Percentiles rank a stretch among this genome's conserved stretches.
Evolutionary conservation across 352 stramenopile genomes (phyloP).

Genomic region (Globisporangium spiculum): DNA sequence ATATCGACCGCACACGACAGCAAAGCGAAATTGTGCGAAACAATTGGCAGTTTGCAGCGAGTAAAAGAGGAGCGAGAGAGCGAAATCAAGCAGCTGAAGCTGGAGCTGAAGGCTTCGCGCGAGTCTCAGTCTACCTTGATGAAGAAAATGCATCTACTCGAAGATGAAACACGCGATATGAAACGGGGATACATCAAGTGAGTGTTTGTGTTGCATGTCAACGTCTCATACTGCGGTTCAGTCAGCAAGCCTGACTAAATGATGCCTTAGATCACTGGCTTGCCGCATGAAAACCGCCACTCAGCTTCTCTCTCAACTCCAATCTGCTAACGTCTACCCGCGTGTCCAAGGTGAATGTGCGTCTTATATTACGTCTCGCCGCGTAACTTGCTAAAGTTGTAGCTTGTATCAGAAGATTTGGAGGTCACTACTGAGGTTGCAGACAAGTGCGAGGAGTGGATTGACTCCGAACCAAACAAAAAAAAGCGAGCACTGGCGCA

Average conservation of each 20-base stretch:
- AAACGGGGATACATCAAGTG: conserved; percentile 67
- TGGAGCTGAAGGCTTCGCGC: conserved; percentile 40
- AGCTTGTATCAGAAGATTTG: conserved; percentile 9
- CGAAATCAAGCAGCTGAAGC: conserved; percentile 40
- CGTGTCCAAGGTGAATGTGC: conserved; percentile 15
- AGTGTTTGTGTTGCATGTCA: background rate
- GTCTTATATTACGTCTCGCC: background rate
- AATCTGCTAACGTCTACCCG: conserved; percentile 22
- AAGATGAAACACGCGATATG: conserved; percentile 29
- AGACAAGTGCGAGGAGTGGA: conserved; percentile 30
- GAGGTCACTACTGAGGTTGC: conserved; percentile 15
- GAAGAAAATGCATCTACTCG: conserved; percentile 44
- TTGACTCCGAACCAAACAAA: conserved; percentile 34
- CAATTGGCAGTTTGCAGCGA: conserved; percentile 57
- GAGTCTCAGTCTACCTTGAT: conserved; percentile 44
- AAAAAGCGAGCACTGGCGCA: conserved; percentile 28
- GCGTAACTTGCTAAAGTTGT: background rate
- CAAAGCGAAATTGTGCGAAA: conserved; percentile 53
- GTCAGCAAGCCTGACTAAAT: background rate
- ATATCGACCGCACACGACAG: conserved; percentile 36
- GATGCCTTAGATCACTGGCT: conserved; percentile 40
- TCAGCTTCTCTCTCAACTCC: conserved; percentile 44
- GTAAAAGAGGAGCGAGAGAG: conserved; percentile 38
- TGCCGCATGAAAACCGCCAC: conserved; percentile 52
- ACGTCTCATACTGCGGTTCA: background rate